These are phyloP conservation scores for Lagenaria siceraria DNA, from an alignment of 306 rosid species.

Conservation along the genomic window DNA sequence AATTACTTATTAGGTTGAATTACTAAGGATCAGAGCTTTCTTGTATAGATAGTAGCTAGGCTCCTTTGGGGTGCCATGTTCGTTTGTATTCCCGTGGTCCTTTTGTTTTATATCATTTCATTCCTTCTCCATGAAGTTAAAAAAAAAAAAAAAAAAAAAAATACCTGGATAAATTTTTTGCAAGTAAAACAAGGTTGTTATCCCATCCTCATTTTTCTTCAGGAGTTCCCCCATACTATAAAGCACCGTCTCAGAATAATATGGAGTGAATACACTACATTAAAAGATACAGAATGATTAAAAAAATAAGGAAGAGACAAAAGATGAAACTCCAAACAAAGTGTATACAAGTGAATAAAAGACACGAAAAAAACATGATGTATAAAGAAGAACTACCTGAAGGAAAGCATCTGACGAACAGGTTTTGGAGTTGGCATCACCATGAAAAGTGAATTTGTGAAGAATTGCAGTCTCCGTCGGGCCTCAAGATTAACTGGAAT, in stretches of 20 bases:
- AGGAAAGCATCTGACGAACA: slow-evolving; percentile 71
- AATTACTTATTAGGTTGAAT: neutral
- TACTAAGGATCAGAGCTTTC: neutral
- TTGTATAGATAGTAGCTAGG: neutral
- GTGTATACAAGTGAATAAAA: slow-evolving; percentile 6
- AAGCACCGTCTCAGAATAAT: slow-evolving; percentile 85
- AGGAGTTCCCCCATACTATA: slow-evolving; percentile 70
- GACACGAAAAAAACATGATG: slow-evolving; percentile 11
- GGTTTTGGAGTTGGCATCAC: slow-evolving; percentile 65
- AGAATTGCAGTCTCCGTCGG: slow-evolving; percentile 67
- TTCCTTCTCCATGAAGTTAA: too few relatives aligned
- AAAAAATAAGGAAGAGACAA: slow-evolving; percentile 15
- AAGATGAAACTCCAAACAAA: slow-evolving; percentile 17
- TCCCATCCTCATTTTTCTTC: slow-evolving; percentile 92
- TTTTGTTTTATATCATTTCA: too few relatives aligned
- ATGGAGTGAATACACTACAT: slow-evolving; percentile 94
- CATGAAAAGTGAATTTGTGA: slow-evolving; percentile 92
- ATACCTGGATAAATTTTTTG: slow-evolving; percentile 87
- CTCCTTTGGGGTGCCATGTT: neutral
- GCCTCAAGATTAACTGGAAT: slow-evolving; percentile 93
- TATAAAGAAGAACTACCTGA: slow-evolving; percentile 36
- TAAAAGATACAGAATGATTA: slow-evolving; percentile 8
- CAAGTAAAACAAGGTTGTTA: slow-evolving; percentile 78
- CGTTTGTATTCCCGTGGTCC: too few relatives aligned
- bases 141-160: neutral